Base-by-base conservation (phyloP, 2,329 filamentous ascomycete species). In the Aspergillus eucalypticola region DNA sequence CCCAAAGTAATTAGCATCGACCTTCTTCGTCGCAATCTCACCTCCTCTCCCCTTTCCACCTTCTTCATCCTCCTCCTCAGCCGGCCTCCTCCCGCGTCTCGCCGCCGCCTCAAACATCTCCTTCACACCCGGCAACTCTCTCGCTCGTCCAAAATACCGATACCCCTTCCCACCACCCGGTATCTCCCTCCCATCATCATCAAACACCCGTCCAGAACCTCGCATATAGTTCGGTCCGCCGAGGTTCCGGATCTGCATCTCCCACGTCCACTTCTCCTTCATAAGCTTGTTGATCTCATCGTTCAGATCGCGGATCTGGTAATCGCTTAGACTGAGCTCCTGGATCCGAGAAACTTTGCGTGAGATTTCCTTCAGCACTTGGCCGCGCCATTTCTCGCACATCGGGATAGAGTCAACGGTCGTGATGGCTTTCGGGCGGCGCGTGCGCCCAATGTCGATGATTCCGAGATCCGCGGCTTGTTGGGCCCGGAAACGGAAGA, bases 271-370 rank as follows among this genome's bases (percentile, higher is more conserved):
- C 79, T 99, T 99, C 82, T 99, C 95, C 65, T 92, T 88, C 91
- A 99, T 97, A 64, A 96, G 85, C 80, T 96, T 96, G 83, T 99
- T 99, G 83, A 99, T 96, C 79, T 99, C 95, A 77, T 99, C 95
- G 81, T 99, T 99, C 74, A 99, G 83, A 78, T 99, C 95, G 72
- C 95, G 89, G 76, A 99, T 92, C 82, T 98, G 95, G 81, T 90
- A 98, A 83, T 99, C 95, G 78, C 88, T 92, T n/a, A 99, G 84
- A 50, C 89, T 88, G 8, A 86, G 82, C 70, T 99, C 95, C 76
- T 99, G 95, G 79, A 99, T 98, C 73, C 91, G 91, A 65, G 92
- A 92, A 60, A 99, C 92, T 78, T 99, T 99, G 78, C 95, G 92
- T 66, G 90, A 94, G 72, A 99, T 94, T 76, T 99, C 95, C 76